Conservation (phyloP, 352 stramenopile species). For the Pythium sukuiense region DNA sequence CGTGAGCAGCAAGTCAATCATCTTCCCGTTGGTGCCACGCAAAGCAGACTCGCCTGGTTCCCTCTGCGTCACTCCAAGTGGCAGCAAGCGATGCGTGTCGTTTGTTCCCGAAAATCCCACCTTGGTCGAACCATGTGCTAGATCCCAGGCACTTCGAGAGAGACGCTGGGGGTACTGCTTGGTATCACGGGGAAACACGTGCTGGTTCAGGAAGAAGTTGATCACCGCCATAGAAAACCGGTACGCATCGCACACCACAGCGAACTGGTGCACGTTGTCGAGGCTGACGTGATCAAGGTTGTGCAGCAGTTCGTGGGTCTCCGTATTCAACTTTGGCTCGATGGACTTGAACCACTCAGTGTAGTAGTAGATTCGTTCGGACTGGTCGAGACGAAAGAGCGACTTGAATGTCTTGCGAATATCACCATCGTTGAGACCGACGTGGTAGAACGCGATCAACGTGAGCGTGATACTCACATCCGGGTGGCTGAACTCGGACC, state of each 20-base stretch:
- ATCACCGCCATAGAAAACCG: constrained; percentile 66
- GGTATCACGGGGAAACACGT: constrained; percentile 83
- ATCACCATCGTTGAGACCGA: constrained; percentile 9
- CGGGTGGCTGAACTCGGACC: constrained; percentile 19
- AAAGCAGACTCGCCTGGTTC: constrained; percentile 55
- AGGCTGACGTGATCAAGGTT: constrained; percentile 77
- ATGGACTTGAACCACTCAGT: constrained; percentile 61
- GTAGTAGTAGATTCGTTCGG: constrained; percentile 46
- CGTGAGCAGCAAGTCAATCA: constrained; percentile 75
- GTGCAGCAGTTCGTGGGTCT: constrained; percentile 33
- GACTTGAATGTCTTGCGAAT: constrained; percentile 2
- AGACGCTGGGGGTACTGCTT: constrained; percentile 74
- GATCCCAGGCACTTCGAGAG: constrained; percentile 77
- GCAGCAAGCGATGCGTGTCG: constrained; percentile 83
- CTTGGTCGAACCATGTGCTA: constrained; percentile 56
- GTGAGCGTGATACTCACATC: constrained; percentile 21
- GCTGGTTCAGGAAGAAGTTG: constrained; percentile 87
- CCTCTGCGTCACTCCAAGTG: constrained; percentile 59
- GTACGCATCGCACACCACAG: constrained; percentile 49
- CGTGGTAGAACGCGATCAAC: constrained; percentile 18
- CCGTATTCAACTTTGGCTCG: constrained; percentile 13
- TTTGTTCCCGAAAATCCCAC: constrained; percentile 92
- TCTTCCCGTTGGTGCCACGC: constrained; percentile 80
- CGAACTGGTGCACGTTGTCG: constrained; percentile 64
- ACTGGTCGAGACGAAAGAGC: constrained; percentile 8